Percentiles rank a stretch among this genome's conserved stretches.
Conservation (phyloP, 495 filamentous ascomycete species). For the Annulohypoxylon bovei region DNA sequence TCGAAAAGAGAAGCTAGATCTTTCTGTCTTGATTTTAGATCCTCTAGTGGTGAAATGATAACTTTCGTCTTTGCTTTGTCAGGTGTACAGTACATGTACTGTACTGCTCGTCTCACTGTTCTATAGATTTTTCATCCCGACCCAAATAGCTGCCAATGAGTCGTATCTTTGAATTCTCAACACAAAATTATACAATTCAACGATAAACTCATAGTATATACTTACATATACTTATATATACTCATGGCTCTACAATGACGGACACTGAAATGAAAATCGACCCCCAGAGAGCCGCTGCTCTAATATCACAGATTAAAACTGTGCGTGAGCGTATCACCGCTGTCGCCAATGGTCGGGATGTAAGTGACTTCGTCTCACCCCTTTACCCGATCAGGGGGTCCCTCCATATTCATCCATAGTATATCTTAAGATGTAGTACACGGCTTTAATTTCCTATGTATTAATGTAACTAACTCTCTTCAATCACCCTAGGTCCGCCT, state of each 20-base stretch:
- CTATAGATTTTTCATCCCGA: slow-evolving; percentile 2
- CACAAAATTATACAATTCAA: too few species aligned
- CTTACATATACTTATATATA: background rate
- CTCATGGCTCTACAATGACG: slow-evolving; percentile 46
- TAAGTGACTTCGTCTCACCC: slow-evolving; percentile 41
- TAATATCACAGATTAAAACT: slow-evolving; percentile 57
- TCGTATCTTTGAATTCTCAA: slow-evolving; percentile 7
- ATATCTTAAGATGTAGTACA: background rate
- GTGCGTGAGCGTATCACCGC: slow-evolving; percentile 58
- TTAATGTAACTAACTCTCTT: background rate
- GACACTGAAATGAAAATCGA: slow-evolving; percentile 63
- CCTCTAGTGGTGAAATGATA: background rate
- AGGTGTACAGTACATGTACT: slow-evolving; percentile 33
- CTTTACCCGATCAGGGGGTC: background rate
- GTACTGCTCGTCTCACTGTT: slow-evolving; percentile 14
- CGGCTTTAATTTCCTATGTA: background rate
- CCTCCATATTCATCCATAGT: background rate
- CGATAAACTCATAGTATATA: background rate
- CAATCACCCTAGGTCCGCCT: slow-evolving; percentile 72
- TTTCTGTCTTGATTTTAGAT: background rate
- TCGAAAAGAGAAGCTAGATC: background rate
- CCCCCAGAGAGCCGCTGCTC: slow-evolving; percentile 58
- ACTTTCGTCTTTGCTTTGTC: background rate
- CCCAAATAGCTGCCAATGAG: background rate
- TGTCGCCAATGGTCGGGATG: slow-evolving; percentile 57